phyloP scores from a whole-genome alignment of 441 rosid species.

The Populus tomentosa region DNA sequence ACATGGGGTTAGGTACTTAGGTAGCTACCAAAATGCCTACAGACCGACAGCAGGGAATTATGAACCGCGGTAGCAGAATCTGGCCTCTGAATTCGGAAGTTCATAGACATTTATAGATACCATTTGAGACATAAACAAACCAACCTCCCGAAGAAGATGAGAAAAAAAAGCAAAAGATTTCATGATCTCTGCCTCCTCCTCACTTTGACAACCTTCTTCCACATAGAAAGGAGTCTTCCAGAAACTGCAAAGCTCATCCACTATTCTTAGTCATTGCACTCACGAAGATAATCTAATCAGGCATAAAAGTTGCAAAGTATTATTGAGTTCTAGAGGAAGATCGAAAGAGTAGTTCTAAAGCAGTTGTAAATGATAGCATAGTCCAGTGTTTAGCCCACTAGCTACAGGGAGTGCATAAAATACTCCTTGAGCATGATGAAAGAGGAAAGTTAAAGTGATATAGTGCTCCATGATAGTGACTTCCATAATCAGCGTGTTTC shows the following conservation, averaged over 20 bases:
- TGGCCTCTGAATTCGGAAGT: too few relatives aligned
- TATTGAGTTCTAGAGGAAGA: neutral
- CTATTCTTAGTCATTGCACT: neutral
- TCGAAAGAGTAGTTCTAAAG: constrained; percentile 3
- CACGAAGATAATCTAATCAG: neutral
- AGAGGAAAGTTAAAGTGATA: neutral
- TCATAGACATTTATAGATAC: too few relatives aligned
- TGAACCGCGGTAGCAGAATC: too few relatives aligned
- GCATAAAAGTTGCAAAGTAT: neutral
- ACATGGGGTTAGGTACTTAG: too few relatives aligned
- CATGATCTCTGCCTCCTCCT: neutral
- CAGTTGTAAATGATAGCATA: neutral
- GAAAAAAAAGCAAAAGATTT: neutral
- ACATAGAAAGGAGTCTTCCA: neutral
- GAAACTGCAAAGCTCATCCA: neutral
- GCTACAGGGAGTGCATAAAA: neutral
- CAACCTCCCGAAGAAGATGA: neutral
- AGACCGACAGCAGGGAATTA: too few relatives aligned
- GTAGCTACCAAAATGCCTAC: too few relatives aligned
- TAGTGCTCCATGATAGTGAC: constrained; percentile 20
- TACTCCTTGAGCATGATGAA: neutral
- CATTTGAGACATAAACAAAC: neutral
- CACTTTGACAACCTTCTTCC: neutral
- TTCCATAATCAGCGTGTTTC: constrained; percentile 4
- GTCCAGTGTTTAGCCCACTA: constrained; percentile 14